phyloP scores from a whole-genome alignment of 2,329 filamentous ascomycete genomes.

The Aspergillus sojae region DNA sequence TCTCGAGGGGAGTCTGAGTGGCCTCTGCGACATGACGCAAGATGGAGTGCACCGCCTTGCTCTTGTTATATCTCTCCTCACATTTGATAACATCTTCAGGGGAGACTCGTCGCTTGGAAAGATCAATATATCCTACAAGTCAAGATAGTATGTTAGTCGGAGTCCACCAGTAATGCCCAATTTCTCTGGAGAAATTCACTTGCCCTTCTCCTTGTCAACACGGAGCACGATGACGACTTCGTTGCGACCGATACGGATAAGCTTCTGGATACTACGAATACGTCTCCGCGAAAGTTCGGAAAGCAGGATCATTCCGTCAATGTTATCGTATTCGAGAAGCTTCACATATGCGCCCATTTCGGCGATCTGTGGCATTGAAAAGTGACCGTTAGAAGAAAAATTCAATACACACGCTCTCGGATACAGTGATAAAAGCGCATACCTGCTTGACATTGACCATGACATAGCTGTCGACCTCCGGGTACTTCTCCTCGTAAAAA shows the following conservation, averaged over 20 bases:
- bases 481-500: slow-evolving; percentile 97
- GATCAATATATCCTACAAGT: slow-evolving; percentile 82
- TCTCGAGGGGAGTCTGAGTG: slow-evolving; percentile 90
- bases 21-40: slow-evolving; percentile 99
- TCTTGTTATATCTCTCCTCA: slow-evolving; percentile 99
- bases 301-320: slow-evolving; percentile 99
- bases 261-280: slow-evolving; percentile 98
- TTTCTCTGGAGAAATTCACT: slow-evolving; percentile 24
- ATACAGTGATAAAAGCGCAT: slow-evolving; percentile 19
- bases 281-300: slow-evolving; percentile 96
- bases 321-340: slow-evolving; percentile 99
- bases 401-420: background rate
- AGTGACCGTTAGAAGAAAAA: slow-evolving; percentile 17
- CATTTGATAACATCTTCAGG: slow-evolving; percentile 98
- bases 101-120: slow-evolving; percentile 96
- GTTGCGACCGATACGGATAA: slow-evolving; percentile 96
- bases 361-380: slow-evolving; percentile 68
- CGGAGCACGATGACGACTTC: slow-evolving; percentile 97
- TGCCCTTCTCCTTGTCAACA: slow-evolving; percentile 98
- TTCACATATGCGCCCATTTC: slow-evolving; percentile 99
- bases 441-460: slow-evolving; percentile 99
- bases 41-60: slow-evolving; percentile 98
- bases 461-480: slow-evolving; percentile 98
- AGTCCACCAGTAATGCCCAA: background rate
- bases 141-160: slow-evolving; percentile 23